Evolutionary conservation across 805 yeast species (phyloP), one percentile per base, ranked within the genome.

Genomic region (Teunomyces tritomae): DNA sequence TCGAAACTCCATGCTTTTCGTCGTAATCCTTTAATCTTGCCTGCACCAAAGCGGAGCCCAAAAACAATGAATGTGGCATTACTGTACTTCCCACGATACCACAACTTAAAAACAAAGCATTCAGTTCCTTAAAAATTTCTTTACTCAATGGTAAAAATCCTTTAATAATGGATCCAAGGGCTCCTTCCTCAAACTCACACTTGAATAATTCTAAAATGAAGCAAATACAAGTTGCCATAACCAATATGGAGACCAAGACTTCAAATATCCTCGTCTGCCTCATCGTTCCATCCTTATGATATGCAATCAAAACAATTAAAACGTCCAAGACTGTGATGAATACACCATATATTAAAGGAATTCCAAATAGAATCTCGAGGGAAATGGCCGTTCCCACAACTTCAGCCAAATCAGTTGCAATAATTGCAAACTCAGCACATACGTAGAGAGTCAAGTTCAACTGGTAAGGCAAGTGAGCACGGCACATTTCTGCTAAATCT

Each of bases 361-460:
- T 80, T 1, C 78, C 74, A 57, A 90, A 84, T 26, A 90, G 64
- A 49, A 90, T 88, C 55, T 88, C 83, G 44, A 90, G 72, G 0
- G 96, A 82, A 42, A 90, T 87, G 8, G 96, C 96, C 3, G 96
- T 86, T 2, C 97, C 97, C 6, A 90, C 92, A 8, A 90, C 96
- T 64, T 90, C 97, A 0, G 97, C 97, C 57, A 90, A 70, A 63
- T 90, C 97, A 0, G 97, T 90, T 8, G 96, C 96, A 30, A 90
- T 84, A 51, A 90, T 90, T 2, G 96, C 96, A 20, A 88, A 57
- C 58, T 90, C 96, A 0, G 96, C 89, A 56, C 87, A 76, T 1
- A 79, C 61, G 61, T 89, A 90, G 4, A 89, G 68, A 3, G 76
- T 53, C 35, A 80, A 53, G 57, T 88, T 87, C 57, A 87, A 63